A percentile compares a stretch with the other conserved stretches of the same genome.
Conservation (phyloP, 2,329 filamentous ascomycete genomes). For the Colletotrichum filicis region DNA sequence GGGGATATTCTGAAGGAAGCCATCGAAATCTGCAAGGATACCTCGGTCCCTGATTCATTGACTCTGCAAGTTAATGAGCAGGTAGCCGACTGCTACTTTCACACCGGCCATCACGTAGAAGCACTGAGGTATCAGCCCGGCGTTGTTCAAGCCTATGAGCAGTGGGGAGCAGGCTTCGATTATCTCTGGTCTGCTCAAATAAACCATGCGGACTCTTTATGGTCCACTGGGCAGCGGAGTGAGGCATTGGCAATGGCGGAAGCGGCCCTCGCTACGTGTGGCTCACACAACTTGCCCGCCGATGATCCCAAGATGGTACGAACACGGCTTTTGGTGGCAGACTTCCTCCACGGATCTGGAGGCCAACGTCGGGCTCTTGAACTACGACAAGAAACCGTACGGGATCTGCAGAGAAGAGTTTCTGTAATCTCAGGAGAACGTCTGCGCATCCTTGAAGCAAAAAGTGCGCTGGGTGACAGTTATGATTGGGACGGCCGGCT, state of each 20-base stretch:
- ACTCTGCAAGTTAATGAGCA: neutral
- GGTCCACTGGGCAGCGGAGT: neutral
- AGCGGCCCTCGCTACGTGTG: neutral
- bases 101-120: neutral
- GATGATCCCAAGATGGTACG: neutral
- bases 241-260: neutral
- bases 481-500: conserved; percentile 4
- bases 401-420: neutral
- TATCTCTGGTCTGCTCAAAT: neutral
- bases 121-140: neutral
- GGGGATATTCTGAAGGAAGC: neutral
- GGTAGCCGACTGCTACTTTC: neutral
- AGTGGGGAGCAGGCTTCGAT: too few species aligned
- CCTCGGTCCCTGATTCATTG: neutral
- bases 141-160: neutral
- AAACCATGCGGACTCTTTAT: conserved; percentile 2
- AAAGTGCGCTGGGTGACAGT: neutral
- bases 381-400: neutral
- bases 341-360: neutral
- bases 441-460: neutral
- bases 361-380: neutral
- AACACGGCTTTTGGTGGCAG: neutral
- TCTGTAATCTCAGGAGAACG: neutral
- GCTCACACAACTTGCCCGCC: neutral
- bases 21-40: neutral